Evolutionary conservation across 495 filamentous ascomycete species (phyloP).

Genomic region (Penicillium chermesinum): DNA sequence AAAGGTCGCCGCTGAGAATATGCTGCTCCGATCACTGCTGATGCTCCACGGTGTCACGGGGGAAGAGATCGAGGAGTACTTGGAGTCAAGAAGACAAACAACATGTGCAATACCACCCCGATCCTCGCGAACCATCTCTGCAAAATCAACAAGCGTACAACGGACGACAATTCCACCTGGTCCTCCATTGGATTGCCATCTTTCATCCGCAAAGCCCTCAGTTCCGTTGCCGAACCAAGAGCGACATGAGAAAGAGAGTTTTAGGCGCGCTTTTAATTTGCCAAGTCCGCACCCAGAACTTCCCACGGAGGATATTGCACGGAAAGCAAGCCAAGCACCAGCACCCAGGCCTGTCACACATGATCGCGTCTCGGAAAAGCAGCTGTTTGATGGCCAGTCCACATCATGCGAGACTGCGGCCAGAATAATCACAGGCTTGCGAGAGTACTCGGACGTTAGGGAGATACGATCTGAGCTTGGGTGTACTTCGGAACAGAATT

Average conservation of each 20-base stretch:
- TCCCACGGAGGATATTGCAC: slow-evolving; percentile 2
- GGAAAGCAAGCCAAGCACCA: slow-evolving; percentile 3
- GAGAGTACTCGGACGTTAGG: slow-evolving; percentile 26
- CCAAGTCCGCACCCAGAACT: too few species aligned
- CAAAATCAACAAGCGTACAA: slow-evolving; percentile 2
- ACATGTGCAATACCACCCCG: slow-evolving; percentile 5
- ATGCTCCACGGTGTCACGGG: slow-evolving; percentile 14
- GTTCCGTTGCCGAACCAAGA: too few species aligned
- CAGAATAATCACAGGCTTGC: slow-evolving; percentile 22
- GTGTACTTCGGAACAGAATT: slow-evolving; percentile 28
- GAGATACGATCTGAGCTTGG: slow-evolving; percentile 39
- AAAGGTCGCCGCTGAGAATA: slow-evolving; percentile 60
- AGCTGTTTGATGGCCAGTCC: too few species aligned
- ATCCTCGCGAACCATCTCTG: slow-evolving; percentile 1
- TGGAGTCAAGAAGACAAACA: slow-evolving; percentile 11
- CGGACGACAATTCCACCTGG: too few species aligned
- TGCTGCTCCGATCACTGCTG: slow-evolving; percentile 47
- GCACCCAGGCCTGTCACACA: slow-evolving; percentile 4
- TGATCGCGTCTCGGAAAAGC: too few species aligned
- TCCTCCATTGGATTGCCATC: too few species aligned
- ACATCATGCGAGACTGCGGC: slow-evolving; percentile 27
- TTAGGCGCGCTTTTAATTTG: too few species aligned
- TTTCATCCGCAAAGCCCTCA: too few species aligned
- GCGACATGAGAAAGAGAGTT: too few species aligned
- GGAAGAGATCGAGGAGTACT: slow-evolving; percentile 9